Base-by-base conservation (phyloP, 139 green algal species). In the Closterium sp. region DNA sequence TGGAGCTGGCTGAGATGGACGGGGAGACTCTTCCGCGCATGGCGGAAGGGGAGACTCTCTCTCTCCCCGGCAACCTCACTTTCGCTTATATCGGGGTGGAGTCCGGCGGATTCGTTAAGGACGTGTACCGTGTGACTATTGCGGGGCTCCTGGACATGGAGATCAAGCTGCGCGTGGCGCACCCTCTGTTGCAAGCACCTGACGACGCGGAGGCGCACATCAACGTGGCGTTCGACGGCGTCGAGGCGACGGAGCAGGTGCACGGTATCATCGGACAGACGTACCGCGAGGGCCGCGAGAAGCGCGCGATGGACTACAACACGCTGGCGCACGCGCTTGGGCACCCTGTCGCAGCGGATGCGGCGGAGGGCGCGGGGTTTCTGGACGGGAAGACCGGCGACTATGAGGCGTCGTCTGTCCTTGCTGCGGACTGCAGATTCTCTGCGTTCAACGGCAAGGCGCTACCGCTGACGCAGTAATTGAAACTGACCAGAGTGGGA, bases 391-490 rank as follows among this genome's bases (percentile, higher is more conserved):
- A 90, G 81, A 34, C 30, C 9, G 88, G 1, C 0, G 88, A 91
- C 88, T 91, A 91, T 2, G 30, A 64, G 23, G 25, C 88, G 0
- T 92, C 88, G 43, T 33, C n/a, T 0, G 33, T 91, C 34, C 36
- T 91, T 12, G 88, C 88, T 19, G 34, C 88, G 81, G 88, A 91
- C 85, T 91, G 88, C 88, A 90, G 33, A 33, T 91, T 91, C 85
- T 33, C 88, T 12, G 43, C 30, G 30, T 91, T 87, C 33, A 34
- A 2, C 33, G 16, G 16, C 19, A 34, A 34, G 33, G 33, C 84
- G 33, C 84, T 87, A 2, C 84, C 84, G 33, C 84, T 87, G 84
- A 34, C 84, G 4, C 1, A 66, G 84, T 76, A 76, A 2, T 28
- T 28, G 23, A 2, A 19, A 76, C 55, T 76, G 55, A 76, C 21